Evolutionary conservation across 257 asterid genomes (phyloP), one percentile per base, ranked within the genome.

Genomic region (Gynochthodes officinalis): DNA sequence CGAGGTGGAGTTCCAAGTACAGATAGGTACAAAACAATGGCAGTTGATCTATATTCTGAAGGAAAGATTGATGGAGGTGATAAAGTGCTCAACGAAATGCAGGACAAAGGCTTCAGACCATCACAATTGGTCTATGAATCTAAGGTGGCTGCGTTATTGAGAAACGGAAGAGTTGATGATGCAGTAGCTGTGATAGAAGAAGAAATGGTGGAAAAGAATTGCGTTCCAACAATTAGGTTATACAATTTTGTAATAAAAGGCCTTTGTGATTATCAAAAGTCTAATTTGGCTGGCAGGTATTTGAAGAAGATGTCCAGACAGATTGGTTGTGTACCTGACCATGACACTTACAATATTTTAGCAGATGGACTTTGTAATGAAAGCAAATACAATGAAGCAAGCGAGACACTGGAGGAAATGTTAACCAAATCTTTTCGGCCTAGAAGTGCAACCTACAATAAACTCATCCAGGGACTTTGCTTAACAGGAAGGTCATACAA

Each of bases 381-480:
- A 65, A 91, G 97, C 32, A 84, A 79, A 59, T 91, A 82, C 68
- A 42, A 84, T n/a, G 89, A 89, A 83, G 97, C 95, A 46, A 88
- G 96, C 77, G 67, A 70, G 46, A 64, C 88, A 73, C 30, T 91
- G 89, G 96, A 89, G 69, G 83, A 82, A 84, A 94, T 94, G 97
- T 50, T 82, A 35, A 75, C 75, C 42, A 79, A 80, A 43, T 77
- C 88, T 15, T 81, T 77, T 59, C 84, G 93, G 89, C 96, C 96
- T 16, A 76, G 80, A 37, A 87, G 77, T 79, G 87, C 79, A 58
- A 78, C 78, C 25, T 89, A 83, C 60, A 75, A 71, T 49, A 77
- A 84, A 71, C 57, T 91, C 35, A 87, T 94, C 23, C 72, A 18
- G 42, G 95, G 97, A 9, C 96, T 94, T 72, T 91, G 96, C 81